Evolutionary conservation across 1,284 basidiomycete genomes (phyloP), one percentile per base, ranked within the genome.

Genomic region (Microbotryum intermedium): DNA sequence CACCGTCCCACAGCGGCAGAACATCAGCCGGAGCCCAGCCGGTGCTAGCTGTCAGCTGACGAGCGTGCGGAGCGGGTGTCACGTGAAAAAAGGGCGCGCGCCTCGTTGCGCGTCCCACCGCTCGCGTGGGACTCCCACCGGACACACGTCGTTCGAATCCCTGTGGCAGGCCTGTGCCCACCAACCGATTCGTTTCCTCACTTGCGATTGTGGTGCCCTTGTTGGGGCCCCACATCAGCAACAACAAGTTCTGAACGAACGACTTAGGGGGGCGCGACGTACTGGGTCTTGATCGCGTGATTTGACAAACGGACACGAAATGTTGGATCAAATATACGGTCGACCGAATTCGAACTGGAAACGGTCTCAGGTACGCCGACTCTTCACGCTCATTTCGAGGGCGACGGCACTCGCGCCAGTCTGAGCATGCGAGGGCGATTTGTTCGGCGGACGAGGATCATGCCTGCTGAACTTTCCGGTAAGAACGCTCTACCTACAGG

Each of bases 321-420:
- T 91, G 88, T 85, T 91, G 69, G 88, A 91, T 77, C 87, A 90
- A 72, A 74, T 91, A 50, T 76, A 87, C 7, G 89, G 89, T 48
- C 81, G 84, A 30, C 89, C 89, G 3, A 87, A 78, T 70, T 81
- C 83, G 18, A 80, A 82, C 13, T 87, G 87, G 81, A 87, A 86
- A 69, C 81, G 89, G 39, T 77, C 82, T 9, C 87, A 90, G 77
- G 84, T 84, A 60, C 44, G 74, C 68, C 18, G 7, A 47, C 8
- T 28, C 16, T 29, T 13, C 25, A 56, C 52, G 39, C 53, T 49
- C 26, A 29, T 59, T 10, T 21, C 51, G 28, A 49, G 21, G 23
- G 13, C 21, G 58, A 23, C 57, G 6, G 44, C 50, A 29, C 46
- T 42, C 64, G 42, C 47, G 34, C 29, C 57, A 50, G 20, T 18